A percentile compares a stretch with the other conserved stretches of the same genome.
Conservation (phyloP, 257 asterid genomes). For the Solanum sparsipilum region DNA sequence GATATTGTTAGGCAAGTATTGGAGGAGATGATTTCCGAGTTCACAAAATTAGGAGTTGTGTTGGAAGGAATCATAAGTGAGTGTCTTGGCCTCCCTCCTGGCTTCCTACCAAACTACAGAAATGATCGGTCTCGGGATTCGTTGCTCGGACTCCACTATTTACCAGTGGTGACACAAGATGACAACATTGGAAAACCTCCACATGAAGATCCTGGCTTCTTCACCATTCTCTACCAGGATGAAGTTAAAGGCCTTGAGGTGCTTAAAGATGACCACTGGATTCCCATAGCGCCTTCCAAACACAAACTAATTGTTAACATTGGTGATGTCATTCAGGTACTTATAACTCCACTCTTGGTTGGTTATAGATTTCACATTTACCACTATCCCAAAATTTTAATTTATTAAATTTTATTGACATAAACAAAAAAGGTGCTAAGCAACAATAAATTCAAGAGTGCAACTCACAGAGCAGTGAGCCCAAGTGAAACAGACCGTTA, state of each 20-base stretch:
- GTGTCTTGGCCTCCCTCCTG: slow-evolving; percentile 35
- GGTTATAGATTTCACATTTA: not conserved
- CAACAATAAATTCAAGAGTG: slow-evolving; percentile 39
- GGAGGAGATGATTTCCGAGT: slow-evolving; percentile 25
- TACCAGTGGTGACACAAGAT: slow-evolving; percentile 25
- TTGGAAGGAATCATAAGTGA: slow-evolving; percentile 37
- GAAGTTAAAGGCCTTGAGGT: slow-evolving; percentile 49
- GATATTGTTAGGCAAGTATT: slow-evolving; percentile 16
- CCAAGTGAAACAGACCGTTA: slow-evolving; percentile 20
- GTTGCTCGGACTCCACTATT: slow-evolving; percentile 36
- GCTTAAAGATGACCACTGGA: slow-evolving; percentile 26
- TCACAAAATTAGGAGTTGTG: slow-evolving; percentile 17
- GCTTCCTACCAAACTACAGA: slow-evolving; percentile 33
- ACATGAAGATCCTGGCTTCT: slow-evolving; percentile 34
- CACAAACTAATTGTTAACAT: slow-evolving; percentile 33
- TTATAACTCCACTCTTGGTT: not conserved
- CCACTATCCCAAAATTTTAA: not conserved
- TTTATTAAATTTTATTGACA: not conserved
- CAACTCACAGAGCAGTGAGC: slow-evolving; percentile 40
- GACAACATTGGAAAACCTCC: slow-evolving; percentile 25
- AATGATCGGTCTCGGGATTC: slow-evolving; percentile 38
- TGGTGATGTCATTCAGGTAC: slow-evolving; percentile 33
- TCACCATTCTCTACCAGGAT: slow-evolving; percentile 39
- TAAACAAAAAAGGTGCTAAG: slow-evolving; percentile 19
- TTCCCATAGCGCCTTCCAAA: slow-evolving; percentile 20